Evolutionary conservation across 73 alveolate genomes (phyloP).

Genomic region (Urostyla sp.): DNA sequence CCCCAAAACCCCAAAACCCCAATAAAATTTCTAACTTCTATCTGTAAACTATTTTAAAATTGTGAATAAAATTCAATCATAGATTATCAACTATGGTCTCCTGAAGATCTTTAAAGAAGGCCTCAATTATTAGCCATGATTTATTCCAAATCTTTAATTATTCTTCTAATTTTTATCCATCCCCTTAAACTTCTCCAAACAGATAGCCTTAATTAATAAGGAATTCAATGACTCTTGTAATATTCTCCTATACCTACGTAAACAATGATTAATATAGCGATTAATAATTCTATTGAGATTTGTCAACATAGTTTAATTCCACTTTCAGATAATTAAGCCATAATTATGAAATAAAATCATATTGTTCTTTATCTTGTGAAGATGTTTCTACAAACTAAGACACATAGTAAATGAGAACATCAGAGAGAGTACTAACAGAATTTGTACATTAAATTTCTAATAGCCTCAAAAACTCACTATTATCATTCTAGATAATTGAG

Average conservation of each 20-base stretch:
- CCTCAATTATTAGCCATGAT: constrained; percentile 32
- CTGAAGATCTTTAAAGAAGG: constrained; percentile 15
- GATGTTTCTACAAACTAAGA: no score
- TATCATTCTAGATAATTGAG: background rate
- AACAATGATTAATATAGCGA: no score
- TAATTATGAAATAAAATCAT: no score
- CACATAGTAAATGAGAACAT: constrained; percentile 41
- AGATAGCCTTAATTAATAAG: constrained; percentile 13
- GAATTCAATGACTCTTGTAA: constrained; percentile 41
- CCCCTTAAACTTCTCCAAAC: background rate
- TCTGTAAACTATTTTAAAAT: no score
- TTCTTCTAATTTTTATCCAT: background rate
- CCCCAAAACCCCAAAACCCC: no score
- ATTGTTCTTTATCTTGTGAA: no score
- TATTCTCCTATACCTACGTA: constrained; percentile 42
- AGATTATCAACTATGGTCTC: no score
- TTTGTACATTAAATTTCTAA: background rate
- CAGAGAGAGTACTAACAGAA: constrained; percentile 19
- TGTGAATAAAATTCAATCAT: no score
- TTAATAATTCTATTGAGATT: no score
- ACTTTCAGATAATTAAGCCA: no score
- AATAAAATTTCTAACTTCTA: no score
- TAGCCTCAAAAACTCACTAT: background rate
- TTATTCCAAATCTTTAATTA: constrained; percentile 20
- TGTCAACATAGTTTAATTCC: no score